Base-by-base conservation (phyloP, 768 basidiomycete genomes). In the Suillus decipiens region DNA sequence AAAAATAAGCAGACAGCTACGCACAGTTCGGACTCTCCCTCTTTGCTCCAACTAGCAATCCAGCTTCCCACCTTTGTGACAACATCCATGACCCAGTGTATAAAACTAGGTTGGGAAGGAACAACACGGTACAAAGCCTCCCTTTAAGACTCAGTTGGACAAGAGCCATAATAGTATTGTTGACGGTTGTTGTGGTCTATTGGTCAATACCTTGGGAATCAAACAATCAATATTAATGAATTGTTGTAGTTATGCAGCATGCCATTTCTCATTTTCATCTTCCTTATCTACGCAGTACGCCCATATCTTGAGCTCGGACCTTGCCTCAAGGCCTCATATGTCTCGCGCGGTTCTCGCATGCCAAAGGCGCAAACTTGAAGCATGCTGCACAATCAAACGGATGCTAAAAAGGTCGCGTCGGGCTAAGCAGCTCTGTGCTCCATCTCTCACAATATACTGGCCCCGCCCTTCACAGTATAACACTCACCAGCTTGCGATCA, bases 21-120 rank as follows among this genome's bases (percentile, higher is more conserved):
- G 67, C 66, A 88, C 89, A 88, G 89, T 78, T 87, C 83, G 2
- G 77, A 74, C 65, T 87, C 86, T 34, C 89, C 89, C 60, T 82
- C 84, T 64, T 75, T 83, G 31, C 73, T 74, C 89, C 89, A 91
- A 31, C 69, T 79, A 63, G 75, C 73, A 37, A 90, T 65, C 71
- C 77, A 85, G 34, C 69, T 75, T 63, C 79, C 80, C 48, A 89
- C 81, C 61, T 69, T 81, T 64, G 79, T 78, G 36, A 89, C 79
- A 68, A 88, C 81, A 69, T 90, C 83, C 89, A 90, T 90, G 63
- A 41, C 68, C 65, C 43, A 67, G 61, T 53, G 56, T 57, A 65
- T 54, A 37, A 11, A 63, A 61, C 39, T 34, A 61, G 59, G 55
- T 19, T 54, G 59, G 55, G 60, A 60, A 69, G 64, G 51, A 64